Evolutionary conservation across 179 eudicot genomes (phyloP).

Genomic region (Drosera spatulata): DNA sequence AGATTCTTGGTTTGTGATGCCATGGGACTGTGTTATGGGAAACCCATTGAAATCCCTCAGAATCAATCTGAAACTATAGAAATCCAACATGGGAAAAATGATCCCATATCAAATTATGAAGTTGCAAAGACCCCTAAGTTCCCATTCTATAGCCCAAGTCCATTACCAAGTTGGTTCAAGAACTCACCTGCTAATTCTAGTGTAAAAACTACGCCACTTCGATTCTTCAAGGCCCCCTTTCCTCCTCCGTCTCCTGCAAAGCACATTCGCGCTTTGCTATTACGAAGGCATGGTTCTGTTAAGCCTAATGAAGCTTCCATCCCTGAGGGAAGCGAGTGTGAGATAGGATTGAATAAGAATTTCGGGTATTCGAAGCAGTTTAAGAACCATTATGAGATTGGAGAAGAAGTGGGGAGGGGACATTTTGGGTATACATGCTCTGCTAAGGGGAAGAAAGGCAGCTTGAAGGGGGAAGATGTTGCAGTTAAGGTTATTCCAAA

Average conservation of each 20-base stretch:
- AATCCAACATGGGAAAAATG: background rate
- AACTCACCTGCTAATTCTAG: conserved; percentile 56
- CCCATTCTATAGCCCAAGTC: conserved; percentile 50
- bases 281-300: background rate
- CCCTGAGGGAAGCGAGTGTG: too few species aligned
- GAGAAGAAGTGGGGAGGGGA: conserved; percentile 1
- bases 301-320: too few species aligned
- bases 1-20: conserved; percentile 8
- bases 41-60: background rate
- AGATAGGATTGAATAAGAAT: background rate
- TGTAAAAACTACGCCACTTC: conserved; percentile 9
- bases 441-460: background rate
- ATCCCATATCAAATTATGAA: conserved; percentile 14
- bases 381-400: conserved; percentile 1
- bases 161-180: conserved; percentile 12
- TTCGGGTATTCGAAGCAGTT: background rate
- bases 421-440: conserved; percentile 1
- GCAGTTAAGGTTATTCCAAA: conserved; percentile 1
- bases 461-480: background rate
- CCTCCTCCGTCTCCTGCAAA: conserved; percentile 4
- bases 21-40: conserved; percentile 67
- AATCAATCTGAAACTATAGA: background rate
- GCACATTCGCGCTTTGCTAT: background rate
- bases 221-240: conserved; percentile 1
- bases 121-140: conserved; percentile 46